Percentiles rank a stretch among this genome's conserved stretches.
Evolutionary conservation across 2,329 filamentous ascomycete species (phyloP).

Genomic region (Thyridium curvatum): DNA sequence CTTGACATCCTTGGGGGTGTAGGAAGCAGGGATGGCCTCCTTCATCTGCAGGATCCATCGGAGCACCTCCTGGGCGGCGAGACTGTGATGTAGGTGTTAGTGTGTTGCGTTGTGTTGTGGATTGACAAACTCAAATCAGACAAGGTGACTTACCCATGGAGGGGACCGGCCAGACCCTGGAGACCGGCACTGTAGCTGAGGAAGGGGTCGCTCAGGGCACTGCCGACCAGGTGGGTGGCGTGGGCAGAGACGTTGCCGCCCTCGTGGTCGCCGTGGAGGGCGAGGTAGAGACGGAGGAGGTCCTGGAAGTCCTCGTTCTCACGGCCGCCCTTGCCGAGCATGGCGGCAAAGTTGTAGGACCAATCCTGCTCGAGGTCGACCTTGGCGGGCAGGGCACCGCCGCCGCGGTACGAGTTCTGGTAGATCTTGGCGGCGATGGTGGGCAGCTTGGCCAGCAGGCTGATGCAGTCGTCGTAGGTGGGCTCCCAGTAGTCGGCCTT

Average conservation of each 20-base stretch:
- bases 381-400: slow-evolving; percentile 65
- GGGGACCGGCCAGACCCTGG: slow-evolving; percentile 83
- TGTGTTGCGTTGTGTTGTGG: not conserved
- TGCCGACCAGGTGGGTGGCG: slow-evolving; percentile 89
- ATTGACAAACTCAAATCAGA: not conserved
- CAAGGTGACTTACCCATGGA: slow-evolving; percentile 59
- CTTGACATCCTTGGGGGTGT: slow-evolving; percentile 75
- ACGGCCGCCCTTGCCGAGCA: slow-evolving; percentile 84
- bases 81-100: slow-evolving; percentile 33
- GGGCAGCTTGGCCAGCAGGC: slow-evolving; percentile 89
- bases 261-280: slow-evolving; percentile 96
- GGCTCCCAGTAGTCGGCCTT: slow-evolving; percentile 99
- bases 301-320: slow-evolving; percentile 95
- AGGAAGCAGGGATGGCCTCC: slow-evolving; percentile 70
- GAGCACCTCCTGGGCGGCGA: slow-evolving; percentile 94
- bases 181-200: slow-evolving; percentile 94
- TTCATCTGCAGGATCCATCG: slow-evolving; percentile 98
- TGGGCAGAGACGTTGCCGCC: slow-evolving; percentile 97
- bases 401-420: slow-evolving; percentile 78
- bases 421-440: slow-evolving; percentile 97
- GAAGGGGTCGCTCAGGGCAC: slow-evolving; percentile 90
- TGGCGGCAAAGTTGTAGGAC: slow-evolving; percentile 97
- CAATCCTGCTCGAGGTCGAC: slow-evolving; percentile 86
- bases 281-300: slow-evolving; percentile 85
- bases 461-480: slow-evolving; percentile 92